Base-by-base conservation (phyloP, 1,284 basidiomycete genomes). In the Trichosporon inkin region DNA sequence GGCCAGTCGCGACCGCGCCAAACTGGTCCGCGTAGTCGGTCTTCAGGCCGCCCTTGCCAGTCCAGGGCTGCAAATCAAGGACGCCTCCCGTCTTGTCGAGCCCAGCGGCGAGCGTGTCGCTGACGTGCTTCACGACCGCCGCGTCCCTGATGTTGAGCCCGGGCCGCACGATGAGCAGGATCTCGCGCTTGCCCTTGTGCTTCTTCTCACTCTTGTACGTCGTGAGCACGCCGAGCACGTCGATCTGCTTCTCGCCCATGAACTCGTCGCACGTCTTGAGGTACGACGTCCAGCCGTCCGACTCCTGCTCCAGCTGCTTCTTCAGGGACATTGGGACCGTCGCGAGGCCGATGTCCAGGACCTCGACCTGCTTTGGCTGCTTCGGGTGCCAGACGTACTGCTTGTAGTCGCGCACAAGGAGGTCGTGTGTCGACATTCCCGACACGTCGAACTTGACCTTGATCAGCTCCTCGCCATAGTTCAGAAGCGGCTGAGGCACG, bases 351-450 rank as follows among this genome's bases (percentile, higher is more conserved):
- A 84, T 81, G 3, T 76, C 79, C 56, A 75, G 62, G 5, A 32
- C 32, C 44, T 49, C 22, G 24, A 49, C 44, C 44, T 49, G 24
- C 44, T 49, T 49, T 6, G 44, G 24, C 22, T 49, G 24, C 44
- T 49, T 49, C 10, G 76, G 41, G 2, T 76, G 73, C 67, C 84
- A 79, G 3, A 72, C 68, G 73, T 92, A 94, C 69, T 94, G 86
- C 76, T 99, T 98, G 82, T 94, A 99, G 77, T 98, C 95, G 17
- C 95, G 81, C 17, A 88, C 81, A 4, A 98, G 82, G 28, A 97
- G 84, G 68, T 97, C 91, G 53, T 84, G 80, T 0, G 86, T 85
- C 35, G 79, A 80, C 24, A 98, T 82, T 62, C 85, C 83, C 0
- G 84, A 83, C 10, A 97, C 81, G 62, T 88, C 84, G 4, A 70